Conservation (phyloP, 2,329 filamentous ascomycete genomes). For the Coniochaeta sp. region DNA sequence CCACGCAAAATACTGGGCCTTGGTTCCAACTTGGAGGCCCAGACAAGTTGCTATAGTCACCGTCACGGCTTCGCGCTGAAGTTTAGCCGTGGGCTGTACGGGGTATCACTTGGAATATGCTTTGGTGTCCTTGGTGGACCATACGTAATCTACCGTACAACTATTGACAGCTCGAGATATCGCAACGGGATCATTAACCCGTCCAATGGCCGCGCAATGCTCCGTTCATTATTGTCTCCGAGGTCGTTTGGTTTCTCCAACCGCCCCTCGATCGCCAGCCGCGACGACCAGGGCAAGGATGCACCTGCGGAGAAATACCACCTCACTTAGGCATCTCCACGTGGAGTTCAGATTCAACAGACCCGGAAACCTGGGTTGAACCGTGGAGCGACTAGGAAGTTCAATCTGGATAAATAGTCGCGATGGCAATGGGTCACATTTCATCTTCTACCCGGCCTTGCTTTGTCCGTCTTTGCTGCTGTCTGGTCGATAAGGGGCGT, state of each 20-base stretch:
- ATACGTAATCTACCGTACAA: not conserved
- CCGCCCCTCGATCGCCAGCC: not conserved
- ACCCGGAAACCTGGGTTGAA: not conserved
- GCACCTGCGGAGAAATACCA: constrained; percentile 1
- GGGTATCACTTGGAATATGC: too few relatives aligned
- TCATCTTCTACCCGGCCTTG: not conserved
- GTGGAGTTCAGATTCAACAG: not conserved
- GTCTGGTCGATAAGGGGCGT: not conserved
- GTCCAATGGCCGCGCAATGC: not conserved
- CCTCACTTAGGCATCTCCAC: not conserved
- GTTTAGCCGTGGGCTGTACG: not conserved
- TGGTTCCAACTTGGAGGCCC: too few relatives aligned
- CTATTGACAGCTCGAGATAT: not conserved
- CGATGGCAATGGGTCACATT: not conserved
- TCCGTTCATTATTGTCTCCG: not conserved
- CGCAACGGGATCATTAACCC: not conserved
- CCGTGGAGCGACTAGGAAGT: not conserved
- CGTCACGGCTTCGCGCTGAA: not conserved
- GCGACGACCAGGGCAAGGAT: not conserved
- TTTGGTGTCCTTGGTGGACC: not conserved
- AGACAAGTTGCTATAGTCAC: too few relatives aligned
- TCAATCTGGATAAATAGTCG: not conserved
- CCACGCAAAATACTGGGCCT: too few relatives aligned
- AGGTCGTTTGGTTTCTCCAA: not conserved
- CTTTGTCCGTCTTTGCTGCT: not conserved